phyloP scores from a whole-genome alignment of 805 yeast species.

The Metschnikowia lachancei region DNA sequence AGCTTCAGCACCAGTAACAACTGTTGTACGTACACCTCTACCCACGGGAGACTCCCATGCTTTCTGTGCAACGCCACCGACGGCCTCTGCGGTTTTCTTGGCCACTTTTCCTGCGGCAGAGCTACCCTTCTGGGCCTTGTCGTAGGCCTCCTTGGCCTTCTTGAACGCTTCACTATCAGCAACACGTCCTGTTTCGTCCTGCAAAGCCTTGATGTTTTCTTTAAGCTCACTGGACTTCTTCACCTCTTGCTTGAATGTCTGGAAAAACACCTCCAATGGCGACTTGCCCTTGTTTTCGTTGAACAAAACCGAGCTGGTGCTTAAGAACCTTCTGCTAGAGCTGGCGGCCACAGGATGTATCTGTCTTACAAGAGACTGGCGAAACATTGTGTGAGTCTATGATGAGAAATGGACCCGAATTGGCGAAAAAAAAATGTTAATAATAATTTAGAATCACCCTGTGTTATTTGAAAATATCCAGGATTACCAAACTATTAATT shows the following conservation, averaged over 20 bases:
- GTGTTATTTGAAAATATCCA: neutral
- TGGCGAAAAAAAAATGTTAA: too few species aligned
- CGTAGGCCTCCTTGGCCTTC: slow-evolving; percentile 89
- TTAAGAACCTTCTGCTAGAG: slow-evolving; percentile 12
- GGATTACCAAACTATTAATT: neutral
- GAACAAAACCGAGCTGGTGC: slow-evolving; percentile 10
- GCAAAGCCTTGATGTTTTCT: slow-evolving; percentile 88
- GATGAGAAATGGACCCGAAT: neutral
- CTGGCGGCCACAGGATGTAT: slow-evolving; percentile 7
- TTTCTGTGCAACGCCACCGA: slow-evolving; percentile 81
- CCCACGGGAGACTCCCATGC: slow-evolving; percentile 98
- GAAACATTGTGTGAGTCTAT: slow-evolving; percentile 12
- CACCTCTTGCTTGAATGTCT: slow-evolving; percentile 89
- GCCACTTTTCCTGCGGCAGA: slow-evolving; percentile 72
- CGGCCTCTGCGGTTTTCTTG: slow-evolving; percentile 87
- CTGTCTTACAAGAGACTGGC: slow-evolving; percentile 17
- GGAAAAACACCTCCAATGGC: slow-evolving; percentile 89
- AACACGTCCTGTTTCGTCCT: slow-evolving; percentile 91
- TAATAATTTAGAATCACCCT: neutral
- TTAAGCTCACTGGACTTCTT: slow-evolving; percentile 85
- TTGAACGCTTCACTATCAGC: slow-evolving; percentile 93
- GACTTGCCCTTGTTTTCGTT: slow-evolving; percentile 40
- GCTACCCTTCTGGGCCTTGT: slow-evolving; percentile 70
- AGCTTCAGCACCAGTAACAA: slow-evolving; percentile 75
- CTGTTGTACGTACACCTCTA: slow-evolving; percentile 80